A percentile compares a stretch with the other conserved stretches of the same genome.
Conservation (phyloP, 306 rosid species). For the Quillaja saponaria region DNA sequence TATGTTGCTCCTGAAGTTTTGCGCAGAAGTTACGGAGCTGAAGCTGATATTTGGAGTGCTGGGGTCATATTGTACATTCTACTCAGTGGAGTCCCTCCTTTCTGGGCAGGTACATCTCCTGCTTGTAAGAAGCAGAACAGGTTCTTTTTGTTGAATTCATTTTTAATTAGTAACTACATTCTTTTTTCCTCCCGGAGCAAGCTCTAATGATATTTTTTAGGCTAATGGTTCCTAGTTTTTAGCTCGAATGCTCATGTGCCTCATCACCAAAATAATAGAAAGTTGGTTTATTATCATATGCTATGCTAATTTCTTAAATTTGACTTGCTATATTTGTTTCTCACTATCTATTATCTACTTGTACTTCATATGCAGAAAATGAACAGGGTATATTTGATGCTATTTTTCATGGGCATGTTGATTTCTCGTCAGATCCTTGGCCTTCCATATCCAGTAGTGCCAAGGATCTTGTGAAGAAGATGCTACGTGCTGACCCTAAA, state of each 20-base stretch:
- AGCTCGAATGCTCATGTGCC: too few relatives aligned
- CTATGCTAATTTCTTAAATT: conserved; percentile 2
- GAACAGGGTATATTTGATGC: conserved; percentile 90
- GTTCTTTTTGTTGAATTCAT: too few relatives aligned
- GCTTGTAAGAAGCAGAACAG: too few relatives aligned
- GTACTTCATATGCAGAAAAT: conserved; percentile 61
- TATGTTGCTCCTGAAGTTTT: conserved; percentile 97
- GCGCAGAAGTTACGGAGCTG: conserved; percentile 75
- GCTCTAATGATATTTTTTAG: too few relatives aligned
- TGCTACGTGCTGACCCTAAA: conserved; percentile 70
- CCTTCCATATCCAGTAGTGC: conserved; percentile 89
- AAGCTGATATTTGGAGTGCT: conserved; percentile 96
- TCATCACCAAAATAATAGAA: too few relatives aligned
- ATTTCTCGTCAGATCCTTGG: conserved; percentile 89
- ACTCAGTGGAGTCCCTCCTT: conserved; percentile 94
- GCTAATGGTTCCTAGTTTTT: too few relatives aligned
- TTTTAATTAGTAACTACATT: too few relatives aligned
- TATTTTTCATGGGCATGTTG: conserved; percentile 82
- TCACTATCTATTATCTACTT: conserved; percentile 34
- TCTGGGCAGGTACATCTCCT: conserved; percentile 78
- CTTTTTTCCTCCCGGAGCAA: too few relatives aligned
- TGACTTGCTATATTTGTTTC: conserved; percentile 4
- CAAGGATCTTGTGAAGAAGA: conserved; percentile 85
- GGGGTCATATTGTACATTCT: conserved; percentile 89
- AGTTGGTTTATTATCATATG: conserved; percentile 18